Evolutionary conservation across 495 filamentous ascomycete genomes (phyloP).

Genomic region (Margaritispora aquatica): DNA sequence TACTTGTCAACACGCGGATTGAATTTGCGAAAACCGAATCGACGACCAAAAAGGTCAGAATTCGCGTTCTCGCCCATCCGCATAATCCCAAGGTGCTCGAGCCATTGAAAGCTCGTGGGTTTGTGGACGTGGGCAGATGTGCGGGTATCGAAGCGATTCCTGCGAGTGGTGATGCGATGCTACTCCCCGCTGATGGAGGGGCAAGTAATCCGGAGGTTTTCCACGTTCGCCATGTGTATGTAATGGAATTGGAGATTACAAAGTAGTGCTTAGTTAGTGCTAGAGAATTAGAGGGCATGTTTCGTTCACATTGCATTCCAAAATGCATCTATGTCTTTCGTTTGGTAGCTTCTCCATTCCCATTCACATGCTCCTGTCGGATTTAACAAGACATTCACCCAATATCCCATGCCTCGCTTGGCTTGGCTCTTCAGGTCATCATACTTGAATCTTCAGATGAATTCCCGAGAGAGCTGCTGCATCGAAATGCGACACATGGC

Average conservation of each 20-base stretch:
- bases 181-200: slow-evolving; percentile 27
- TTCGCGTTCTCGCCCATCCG: slow-evolving; percentile 30
- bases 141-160: slow-evolving; percentile 30
- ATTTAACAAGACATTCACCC: background rate
- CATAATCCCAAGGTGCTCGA: background rate
- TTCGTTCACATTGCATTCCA: background rate
- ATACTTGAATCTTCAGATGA: no score
- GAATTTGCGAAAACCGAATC: slow-evolving; percentile 22
- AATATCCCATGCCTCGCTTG: background rate
- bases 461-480: no score
- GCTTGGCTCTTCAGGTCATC: no score
- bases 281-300: background rate
- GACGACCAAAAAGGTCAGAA: slow-evolving; percentile 13
- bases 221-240: background rate
- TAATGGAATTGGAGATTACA: background rate
- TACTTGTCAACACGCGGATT: slow-evolving; percentile 26
- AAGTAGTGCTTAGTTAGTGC: background rate
- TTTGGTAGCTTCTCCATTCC: background rate
- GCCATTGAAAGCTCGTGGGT: slow-evolving; percentile 23
- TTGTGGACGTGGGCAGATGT: slow-evolving; percentile 23
- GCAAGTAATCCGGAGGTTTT: slow-evolving; percentile 4
- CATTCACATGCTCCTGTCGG: background rate
- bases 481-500: no score
- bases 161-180: slow-evolving; percentile 29
- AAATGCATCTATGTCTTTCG: background rate